phyloP scores from a whole-genome alignment of 176 grass and related monocot genomes.

The Areca catechu region DNA sequence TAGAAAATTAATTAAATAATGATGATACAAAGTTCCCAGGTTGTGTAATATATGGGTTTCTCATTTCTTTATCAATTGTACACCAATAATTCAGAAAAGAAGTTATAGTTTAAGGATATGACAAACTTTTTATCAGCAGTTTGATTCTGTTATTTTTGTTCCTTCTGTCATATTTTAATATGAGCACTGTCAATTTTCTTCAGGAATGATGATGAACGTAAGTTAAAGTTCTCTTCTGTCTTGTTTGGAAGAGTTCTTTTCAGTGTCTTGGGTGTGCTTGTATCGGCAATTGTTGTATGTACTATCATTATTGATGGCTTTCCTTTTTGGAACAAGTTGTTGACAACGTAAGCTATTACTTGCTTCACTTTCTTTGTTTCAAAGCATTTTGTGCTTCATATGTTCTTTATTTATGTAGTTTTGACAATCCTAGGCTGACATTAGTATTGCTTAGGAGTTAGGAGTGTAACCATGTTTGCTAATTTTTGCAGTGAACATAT shows the following conservation, averaged over 20 bases:
- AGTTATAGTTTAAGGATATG: too few species aligned
- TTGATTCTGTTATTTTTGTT: background rate
- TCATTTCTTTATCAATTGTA: too few species aligned
- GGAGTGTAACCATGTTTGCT: too few species aligned
- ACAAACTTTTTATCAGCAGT: too few species aligned
- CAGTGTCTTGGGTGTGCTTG: constrained; percentile 57
- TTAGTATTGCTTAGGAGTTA: too few species aligned
- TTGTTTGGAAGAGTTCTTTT: constrained; percentile 52
- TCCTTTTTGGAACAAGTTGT: constrained; percentile 75
- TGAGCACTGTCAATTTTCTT: too few species aligned
- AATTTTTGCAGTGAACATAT: too few species aligned
- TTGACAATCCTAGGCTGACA: background rate
- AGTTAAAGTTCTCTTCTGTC: constrained; percentile 47
- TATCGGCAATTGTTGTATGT: constrained; percentile 48
- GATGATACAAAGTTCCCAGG: too few species aligned
- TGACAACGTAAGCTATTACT: constrained; percentile 66
- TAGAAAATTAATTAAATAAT: too few species aligned
- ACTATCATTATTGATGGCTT: constrained; percentile 63
- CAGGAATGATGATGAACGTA: constrained; percentile 46
- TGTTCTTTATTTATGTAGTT: constrained; percentile 4
- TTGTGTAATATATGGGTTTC: too few species aligned
- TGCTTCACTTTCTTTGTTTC: background rate
- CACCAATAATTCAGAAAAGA: too few species aligned
- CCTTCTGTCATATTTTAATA: constrained; percentile 6
- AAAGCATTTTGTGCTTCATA: background rate